Evolutionary conservation across 139 green algal genomes (phyloP), one percentile per base, ranked within the genome.

Genomic region (Ettlia oleoabundans): DNA sequence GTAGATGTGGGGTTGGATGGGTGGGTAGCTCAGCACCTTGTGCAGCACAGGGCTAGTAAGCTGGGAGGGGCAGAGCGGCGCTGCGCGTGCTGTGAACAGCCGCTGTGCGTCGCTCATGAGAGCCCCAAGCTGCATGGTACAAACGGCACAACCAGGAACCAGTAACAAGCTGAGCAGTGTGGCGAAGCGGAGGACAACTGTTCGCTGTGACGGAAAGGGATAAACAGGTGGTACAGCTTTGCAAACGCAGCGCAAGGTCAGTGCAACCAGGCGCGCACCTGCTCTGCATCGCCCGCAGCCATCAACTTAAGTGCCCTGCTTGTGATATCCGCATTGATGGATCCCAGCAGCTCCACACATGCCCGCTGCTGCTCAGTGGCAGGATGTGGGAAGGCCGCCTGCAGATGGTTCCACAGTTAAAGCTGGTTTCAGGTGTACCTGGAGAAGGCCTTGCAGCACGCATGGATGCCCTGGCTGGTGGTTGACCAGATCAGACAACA

Each of bases 41-140:
- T 94, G 91, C 55, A 96, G 88, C 53, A 89, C 76, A 0, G 93
- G 93, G 28, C 88, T 86, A 0, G 74, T 82, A 37, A 96, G 89
- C 86, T 96, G 87, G 26, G 81, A 78, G 21, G 88, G 89, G 81
- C 90, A 95, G 35, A 93, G 70, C 41, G 90, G 87, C 33, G 53
- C 81, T 2, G 89, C 92, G 15, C 73, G 81, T 0, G 62, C 37
- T 47, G 94, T 88, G 82, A 95, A 96, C 40, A 76, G 77, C 3
- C 7, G 5, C 86, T 96, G 92, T 21, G 91, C 90, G 64, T 93
- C 86, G 1, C 28, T 41, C 86, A 94, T 93, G 3, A 94, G 74
- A 0, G 55, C 53, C n/a, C 69, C 90, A 86, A 88, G 72, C 24
- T 24, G n/a, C n/a, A n/a, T n/a, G n/a, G n/a, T n/a, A n/a, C n/a